These are phyloP conservation scores for Rosa hybrid DNA, from an alignment of 331 rosid species.

Conservation along the genomic window DNA sequence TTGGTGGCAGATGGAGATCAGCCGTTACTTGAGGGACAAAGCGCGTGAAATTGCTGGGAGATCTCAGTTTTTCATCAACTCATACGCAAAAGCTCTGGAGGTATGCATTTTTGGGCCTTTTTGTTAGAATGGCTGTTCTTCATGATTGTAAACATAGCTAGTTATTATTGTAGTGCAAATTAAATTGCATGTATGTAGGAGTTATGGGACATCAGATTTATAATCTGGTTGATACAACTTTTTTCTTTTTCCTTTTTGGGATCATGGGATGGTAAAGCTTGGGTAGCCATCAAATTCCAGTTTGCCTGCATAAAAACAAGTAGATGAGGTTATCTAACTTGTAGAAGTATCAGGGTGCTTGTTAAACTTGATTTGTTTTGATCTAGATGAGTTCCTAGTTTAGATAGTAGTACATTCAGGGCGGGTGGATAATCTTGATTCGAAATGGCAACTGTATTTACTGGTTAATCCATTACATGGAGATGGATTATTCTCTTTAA, in stretches of 20 bases:
- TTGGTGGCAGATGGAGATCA: slow-evolving; percentile 89
- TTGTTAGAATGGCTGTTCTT: background rate
- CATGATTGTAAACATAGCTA: background rate
- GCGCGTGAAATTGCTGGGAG: slow-evolving; percentile 96
- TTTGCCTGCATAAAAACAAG: background rate
- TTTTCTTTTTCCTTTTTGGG: background rate
- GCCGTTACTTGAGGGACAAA: slow-evolving; percentile 88
- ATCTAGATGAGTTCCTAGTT: background rate
- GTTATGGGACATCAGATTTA: background rate
- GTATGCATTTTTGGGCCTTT: slow-evolving; percentile 38
- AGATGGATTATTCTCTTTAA: background rate
- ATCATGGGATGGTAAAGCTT: background rate
- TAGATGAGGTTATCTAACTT: background rate
- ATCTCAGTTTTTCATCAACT: slow-evolving; percentile 89
- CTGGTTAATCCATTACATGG: background rate
- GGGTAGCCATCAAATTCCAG: background rate
- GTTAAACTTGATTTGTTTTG: background rate
- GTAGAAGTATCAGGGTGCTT: background rate
- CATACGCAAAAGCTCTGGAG: slow-evolving; percentile 98
- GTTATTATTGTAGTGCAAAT: background rate
- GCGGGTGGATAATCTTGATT: background rate
- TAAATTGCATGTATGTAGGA: background rate
- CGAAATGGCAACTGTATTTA: background rate
- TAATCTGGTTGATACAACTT: background rate
- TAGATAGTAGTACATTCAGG: background rate